Evolutionary conservation across 2,329 filamentous ascomycete genomes (phyloP), one percentile per base, ranked within the genome.

Genomic region (Macrophomina tecta): DNA sequence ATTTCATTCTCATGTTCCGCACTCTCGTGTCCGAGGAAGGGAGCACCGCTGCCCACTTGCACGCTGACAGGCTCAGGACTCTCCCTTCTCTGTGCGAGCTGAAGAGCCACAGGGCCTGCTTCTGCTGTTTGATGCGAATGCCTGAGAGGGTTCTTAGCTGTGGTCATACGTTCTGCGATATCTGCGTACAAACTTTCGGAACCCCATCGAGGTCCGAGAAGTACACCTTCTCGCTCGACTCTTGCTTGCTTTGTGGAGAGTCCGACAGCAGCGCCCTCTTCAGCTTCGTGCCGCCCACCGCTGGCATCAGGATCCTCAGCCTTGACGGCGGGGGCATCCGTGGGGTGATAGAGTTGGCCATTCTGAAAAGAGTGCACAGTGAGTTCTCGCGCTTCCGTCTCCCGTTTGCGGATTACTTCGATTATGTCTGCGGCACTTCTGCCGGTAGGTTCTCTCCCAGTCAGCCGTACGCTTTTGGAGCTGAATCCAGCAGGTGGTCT

Each of bases 241-340:
- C 32, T n/a, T 80, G 72, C 69, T 61, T 74, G 4, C 69, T 77
- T 14, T 80, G 74, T 65, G 66, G 70, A 48, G 65, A 40, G 14
- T 28, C 30, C 8, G 51, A 72, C 18, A n/a, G 67, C 7, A 65
- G 63, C 32, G 58, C 53, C 12, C 51, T 67, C 9, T 71, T 73
- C 18, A 71, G 68, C 16, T 66, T 79, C 5, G 70, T 78, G 11
- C 78, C 77, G 11, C 70, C 73, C 11, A 79, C 77, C 5, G 72
- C 75, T 34, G 71, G 75, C 14, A 67, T 77, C 12, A 66, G 76
- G 42, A 68, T 80, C 18, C 67, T 81, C 8, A 73, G 73, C 65
- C 71, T 82, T 66, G 77, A 82, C 71, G 77, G 77, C 12, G 77
- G 77, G 9, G 73, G 74, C 3, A 61, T 73, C 11, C 67, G 71